Base-by-base conservation (phyloP, 306 rosid species). In the Comarum palustre region DNA sequence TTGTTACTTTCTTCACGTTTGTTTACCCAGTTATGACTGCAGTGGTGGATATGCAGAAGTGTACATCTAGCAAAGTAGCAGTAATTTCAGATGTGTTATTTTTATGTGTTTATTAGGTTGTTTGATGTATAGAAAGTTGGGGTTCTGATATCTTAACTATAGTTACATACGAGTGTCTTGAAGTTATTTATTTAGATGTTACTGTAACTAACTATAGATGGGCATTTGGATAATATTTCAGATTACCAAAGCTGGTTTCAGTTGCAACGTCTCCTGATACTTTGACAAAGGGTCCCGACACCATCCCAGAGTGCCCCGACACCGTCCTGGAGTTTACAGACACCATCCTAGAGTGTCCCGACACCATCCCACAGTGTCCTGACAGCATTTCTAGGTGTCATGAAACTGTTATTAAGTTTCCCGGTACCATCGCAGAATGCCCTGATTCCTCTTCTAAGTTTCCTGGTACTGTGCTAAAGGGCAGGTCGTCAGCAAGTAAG, bases 401-500 rank as follows among this genome's bases (percentile, higher is more conserved):
- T 31, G 66, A n/a, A 1, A 71, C 25, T 36, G 29, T 31, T 7
- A 11, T 52, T 39, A 71, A 15, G 51, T 16, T 6, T 31, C 52
- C 17, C 0, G 75, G 25, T 39, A 25, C 34, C 42, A 61, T 24
- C 25, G 46, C 50, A 24, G 52, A 55, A 0, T 6, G 42, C 42
- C 22, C 66, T 31, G 66, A 32, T 61, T 15, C 42, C 13, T 31
- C 24, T 13, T 17, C 17, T 8, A 61, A 32, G 27, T 8, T 0
- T 55, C 41, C 52, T 54, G 17, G 41, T 16, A 10, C 16, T 15
- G 14, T 17, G 42, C 41, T 20, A 3, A 91, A 90, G 85, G 71
- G 79, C 68, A 84, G 73, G 60, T 51, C 87, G 8, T 80, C 90
- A 31, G 84, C 75, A 77, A 86, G 84, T 66, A 91, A 82, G 86